Evolutionary conservation across 2,329 filamentous ascomycete species (phyloP).

Genomic region (Trichoderma breve): DNA sequence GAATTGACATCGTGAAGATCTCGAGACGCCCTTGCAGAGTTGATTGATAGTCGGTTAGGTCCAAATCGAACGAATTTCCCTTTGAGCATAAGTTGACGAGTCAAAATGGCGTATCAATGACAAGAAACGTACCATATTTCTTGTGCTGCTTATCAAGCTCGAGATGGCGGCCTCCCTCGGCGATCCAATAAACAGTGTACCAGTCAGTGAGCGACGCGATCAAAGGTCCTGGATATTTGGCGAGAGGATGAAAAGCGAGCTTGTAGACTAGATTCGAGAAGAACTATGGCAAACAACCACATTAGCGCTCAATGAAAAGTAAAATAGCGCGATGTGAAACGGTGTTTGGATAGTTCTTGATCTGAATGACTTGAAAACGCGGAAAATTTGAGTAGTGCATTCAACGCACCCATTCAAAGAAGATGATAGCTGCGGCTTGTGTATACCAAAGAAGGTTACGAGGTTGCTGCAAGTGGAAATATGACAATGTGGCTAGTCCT

Average conservation of each 20-base stretch:
- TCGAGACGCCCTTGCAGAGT: constrained; percentile 15
- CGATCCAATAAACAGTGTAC: constrained; percentile 21
- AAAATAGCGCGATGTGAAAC: not conserved
- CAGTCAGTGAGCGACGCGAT: constrained; percentile 24
- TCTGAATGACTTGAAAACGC: not conserved
- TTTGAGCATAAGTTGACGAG: not conserved
- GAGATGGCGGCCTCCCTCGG: constrained; percentile 15
- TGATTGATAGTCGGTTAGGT: constrained; percentile 21
- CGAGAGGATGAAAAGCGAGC: constrained; percentile 24
- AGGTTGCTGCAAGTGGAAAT: constrained; percentile 4
- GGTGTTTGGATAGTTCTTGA: not conserved
- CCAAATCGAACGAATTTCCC: constrained; percentile 20
- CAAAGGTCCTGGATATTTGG: constrained; percentile 26
- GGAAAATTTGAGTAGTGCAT: not conserved
- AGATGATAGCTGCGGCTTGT: not conserved
- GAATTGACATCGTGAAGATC: constrained; percentile 18
- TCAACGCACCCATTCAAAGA: constrained; percentile 12
- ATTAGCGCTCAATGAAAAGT: not conserved
- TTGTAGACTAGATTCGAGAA: constrained; percentile 20
- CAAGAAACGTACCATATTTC: not conserved
- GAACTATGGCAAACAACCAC: not conserved
- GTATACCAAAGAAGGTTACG: not conserved
- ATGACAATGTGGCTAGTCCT: not conserved
- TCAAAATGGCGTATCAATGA: not conserved
- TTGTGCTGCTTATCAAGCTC: constrained; percentile 18